These are phyloP conservation scores for Thielaviopsis ethacetica DNA, from an alignment of 2,329 filamentous ascomycete genomes.

Conservation along the genomic window DNA sequence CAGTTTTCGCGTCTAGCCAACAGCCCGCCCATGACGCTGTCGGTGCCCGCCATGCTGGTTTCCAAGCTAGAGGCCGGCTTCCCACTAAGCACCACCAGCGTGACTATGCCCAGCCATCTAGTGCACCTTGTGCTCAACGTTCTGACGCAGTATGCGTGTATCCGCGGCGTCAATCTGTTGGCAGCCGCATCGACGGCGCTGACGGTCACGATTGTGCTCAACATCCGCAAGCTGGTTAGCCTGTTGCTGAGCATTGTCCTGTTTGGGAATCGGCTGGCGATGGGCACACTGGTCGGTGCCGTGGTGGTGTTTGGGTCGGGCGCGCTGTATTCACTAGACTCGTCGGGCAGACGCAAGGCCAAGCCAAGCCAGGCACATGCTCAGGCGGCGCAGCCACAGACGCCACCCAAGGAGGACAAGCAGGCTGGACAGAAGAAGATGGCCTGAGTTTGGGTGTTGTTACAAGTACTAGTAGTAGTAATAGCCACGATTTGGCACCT, in stretches of 20 bases:
- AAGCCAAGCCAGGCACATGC: background rate
- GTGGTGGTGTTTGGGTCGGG: constrained; percentile 77
- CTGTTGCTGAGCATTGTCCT: constrained; percentile 82
- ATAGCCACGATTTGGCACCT: background rate
- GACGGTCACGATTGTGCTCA: constrained; percentile 91
- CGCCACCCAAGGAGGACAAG: background rate
- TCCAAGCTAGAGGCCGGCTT: background rate
- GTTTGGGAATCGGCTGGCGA: constrained; percentile 70
- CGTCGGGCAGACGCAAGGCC: constrained; percentile 14
- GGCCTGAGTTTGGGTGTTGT: background rate
- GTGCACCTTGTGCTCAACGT: constrained; percentile 61
- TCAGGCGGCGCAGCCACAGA: background rate
- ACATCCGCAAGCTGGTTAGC: constrained; percentile 86
- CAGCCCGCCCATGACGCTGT: constrained; percentile 39
- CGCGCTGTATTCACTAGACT: constrained; percentile 75
- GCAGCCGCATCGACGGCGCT: constrained; percentile 77
- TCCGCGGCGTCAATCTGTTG: constrained; percentile 88
- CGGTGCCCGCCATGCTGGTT: constrained; percentile 1
- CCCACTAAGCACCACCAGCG: background rate
- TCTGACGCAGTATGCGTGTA: constrained; percentile 84
- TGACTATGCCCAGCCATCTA: constrained; percentile 50
- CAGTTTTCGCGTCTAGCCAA: constrained; percentile 47
- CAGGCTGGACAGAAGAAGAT: constrained; percentile 9
- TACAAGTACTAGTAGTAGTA: background rate
- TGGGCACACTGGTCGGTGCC: constrained; percentile 66